Evolutionary conservation across 148 eudicot genomes (phyloP), one percentile per base, ranked within the genome.

Genomic region (Dianthus caryophyllus): DNA sequence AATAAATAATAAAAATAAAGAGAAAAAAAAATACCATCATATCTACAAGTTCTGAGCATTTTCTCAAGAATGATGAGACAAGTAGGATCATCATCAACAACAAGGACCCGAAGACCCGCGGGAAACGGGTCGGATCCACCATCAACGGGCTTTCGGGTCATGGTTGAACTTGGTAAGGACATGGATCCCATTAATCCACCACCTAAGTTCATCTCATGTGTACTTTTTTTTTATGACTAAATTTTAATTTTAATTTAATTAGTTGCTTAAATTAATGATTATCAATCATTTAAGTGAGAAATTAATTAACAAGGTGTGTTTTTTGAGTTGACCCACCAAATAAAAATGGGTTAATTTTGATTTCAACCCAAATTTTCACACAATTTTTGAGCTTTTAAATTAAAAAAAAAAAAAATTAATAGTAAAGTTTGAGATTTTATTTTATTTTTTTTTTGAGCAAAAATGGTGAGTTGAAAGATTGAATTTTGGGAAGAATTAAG

Each of bases 11-110:
- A 33, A 33, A 3, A 2, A 33, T n/a, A n/a, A n/a, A n/a, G n/a
- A n/a, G n/a, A 33, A 33, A 33, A 2, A 2, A 33, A 33, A 33
- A 33, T 77, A 93, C 98, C 97, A 78, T 94, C 88, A 77, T 90
- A 94, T 36, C 73, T 80, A 73, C 98, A 94, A 73, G 75, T 85
- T 33, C 74, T 69, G n/a, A 94, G 97, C 98, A 94, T 94, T 82
- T 78, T 90, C 66, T 90, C 90, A 59, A 94, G 82, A 82, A 94
- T 90, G 84, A 74, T 94, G 17, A 94, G 85, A 75, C 98, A 94
- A 79, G 92, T 94, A 20, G 88, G 90, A 81, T 94, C 98, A 80
- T 94, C 99, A 70, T 94, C 99, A 13, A 94, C 97, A 7, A 94
- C 86, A 58, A 94, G 93, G 0, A 94, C 99, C 70, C 93, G 76